These are phyloP conservation scores for Alternaria gaisen DNA, from an alignment of 2,329 filamentous ascomycete species.

Conservation along the genomic window DNA sequence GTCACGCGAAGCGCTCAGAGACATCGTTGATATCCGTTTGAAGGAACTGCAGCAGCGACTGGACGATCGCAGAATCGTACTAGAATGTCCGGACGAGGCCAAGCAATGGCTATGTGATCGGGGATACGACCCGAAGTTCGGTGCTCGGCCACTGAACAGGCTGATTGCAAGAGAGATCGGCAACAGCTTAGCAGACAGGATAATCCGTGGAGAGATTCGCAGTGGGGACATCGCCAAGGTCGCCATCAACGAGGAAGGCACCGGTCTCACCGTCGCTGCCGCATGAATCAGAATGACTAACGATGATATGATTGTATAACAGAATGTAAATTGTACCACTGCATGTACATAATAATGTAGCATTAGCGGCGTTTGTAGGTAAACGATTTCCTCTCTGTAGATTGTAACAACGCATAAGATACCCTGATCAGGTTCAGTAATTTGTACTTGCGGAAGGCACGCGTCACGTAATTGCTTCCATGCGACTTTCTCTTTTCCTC, in stretches of 20 bases:
- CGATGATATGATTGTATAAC: conserved; percentile 36
- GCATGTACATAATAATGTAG: conserved; percentile 27
- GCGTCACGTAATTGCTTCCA: conserved; percentile 15
- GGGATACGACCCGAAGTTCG: conserved; percentile 91
- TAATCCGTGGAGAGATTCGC: conserved; percentile 85
- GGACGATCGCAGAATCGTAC: conserved; percentile 82
- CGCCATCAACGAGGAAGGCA: conserved; percentile 65
- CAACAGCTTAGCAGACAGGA: conserved; percentile 87
- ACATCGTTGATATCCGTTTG: conserved; percentile 93
- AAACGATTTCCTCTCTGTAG: conserved; percentile 12
- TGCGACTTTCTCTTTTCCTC: conserved; percentile 27
- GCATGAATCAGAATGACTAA: conserved; percentile 23
- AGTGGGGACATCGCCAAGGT: conserved; percentile 78
- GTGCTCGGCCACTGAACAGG: conserved; percentile 88
- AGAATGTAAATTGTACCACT: conserved; percentile 9
- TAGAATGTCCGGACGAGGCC: conserved; percentile 75
- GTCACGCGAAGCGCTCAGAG: conserved; percentile 77
- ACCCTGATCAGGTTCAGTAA: conserved; percentile 9
- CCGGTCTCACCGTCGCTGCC: conserved; percentile 37
- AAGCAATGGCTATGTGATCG: conserved; percentile 87
- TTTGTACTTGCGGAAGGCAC: conserved; percentile 21
- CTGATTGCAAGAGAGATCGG: conserved; percentile 90
- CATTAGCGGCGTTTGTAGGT: conserved; percentile 18
- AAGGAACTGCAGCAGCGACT: conserved; percentile 83
- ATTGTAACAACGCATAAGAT: conserved; percentile 15